Base-by-base conservation (phyloP, 306 rosid genomes). In the Rosa rugosa region DNA sequence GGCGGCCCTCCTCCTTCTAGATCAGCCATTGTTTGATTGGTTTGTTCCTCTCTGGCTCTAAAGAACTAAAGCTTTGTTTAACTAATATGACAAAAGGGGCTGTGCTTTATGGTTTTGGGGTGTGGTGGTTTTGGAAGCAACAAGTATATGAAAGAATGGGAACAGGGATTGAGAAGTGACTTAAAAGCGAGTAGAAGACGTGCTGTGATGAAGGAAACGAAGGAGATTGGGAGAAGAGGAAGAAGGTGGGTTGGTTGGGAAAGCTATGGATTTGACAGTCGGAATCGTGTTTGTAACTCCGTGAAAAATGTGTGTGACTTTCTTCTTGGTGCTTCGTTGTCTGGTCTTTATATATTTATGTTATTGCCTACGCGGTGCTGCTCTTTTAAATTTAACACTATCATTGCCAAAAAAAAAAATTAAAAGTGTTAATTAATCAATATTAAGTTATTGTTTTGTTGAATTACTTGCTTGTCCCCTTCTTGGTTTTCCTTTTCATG, bases 1-100 rank as follows among this genome's bases (percentile, higher is more conserved):
- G 69, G 81, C 22, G 83, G 79, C 49, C 83, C 86, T 80, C 82
- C 86, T 69, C 84, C 88, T 84, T 87, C 90, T 22, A 77, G 81
- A 84, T 84, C 88, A 44, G 88, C 85, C 90, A 87, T 87, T 8
- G 68, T 23, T 51, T 4, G 22, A 10, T 13, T 42, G 38, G 17
- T 47, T 27, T 36, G 40, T 31, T 31, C 36, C 36, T 31, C 36
- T 34, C 59, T 25, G 11, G 20, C 3, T 38, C 63, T 8, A 12
- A 75, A 75, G 62, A 9, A 9, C 62, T 63, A n/a, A 1, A 63
- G 41, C 71, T 63, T 17, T 60, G 25, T 12, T 1, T 25, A 1
- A 62, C 57, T 40, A 14, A 27, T 10, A 69, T 45, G 64, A 45
- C 18, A 22, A 53, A 59, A 42, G 8, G 27, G 59, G 45, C 5